phyloP scores from a whole-genome alignment of 2,329 filamentous ascomycete genomes.

The Nemania sp. region DNA sequence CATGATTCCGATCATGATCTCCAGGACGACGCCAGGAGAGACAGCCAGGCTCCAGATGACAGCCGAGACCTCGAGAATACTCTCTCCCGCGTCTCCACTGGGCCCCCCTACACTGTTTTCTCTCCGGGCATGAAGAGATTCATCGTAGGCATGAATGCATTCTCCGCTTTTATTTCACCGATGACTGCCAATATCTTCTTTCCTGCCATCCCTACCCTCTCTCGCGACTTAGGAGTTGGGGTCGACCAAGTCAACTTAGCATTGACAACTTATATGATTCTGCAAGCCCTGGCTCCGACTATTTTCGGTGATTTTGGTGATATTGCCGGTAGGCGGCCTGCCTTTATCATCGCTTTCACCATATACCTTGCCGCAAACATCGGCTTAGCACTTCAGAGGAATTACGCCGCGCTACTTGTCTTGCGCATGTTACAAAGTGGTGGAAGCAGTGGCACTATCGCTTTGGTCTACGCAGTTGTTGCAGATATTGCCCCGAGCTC shows the following conservation, averaged over 20 bases:
- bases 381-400: constrained; percentile 60
- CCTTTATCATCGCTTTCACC: constrained; percentile 59
- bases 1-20: constrained; percentile 18
- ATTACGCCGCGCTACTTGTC: constrained; percentile 61
- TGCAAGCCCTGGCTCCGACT: constrained; percentile 64
- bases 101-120: constrained; percentile 48
- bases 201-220: constrained; percentile 46
- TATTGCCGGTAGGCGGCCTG: constrained; percentile 61
- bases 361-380: constrained; percentile 64
- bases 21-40: constrained; percentile 22
- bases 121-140: constrained; percentile 50
- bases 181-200: constrained; percentile 64
- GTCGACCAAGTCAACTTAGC: constrained; percentile 52
- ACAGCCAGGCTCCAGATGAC: constrained; percentile 18
- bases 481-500: constrained; percentile 70
- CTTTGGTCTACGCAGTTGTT: constrained; percentile 70
- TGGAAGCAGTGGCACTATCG: constrained; percentile 70
- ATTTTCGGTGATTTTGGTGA: constrained; percentile 66
- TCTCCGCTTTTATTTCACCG: constrained; percentile 59
- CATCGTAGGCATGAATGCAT: constrained; percentile 56
- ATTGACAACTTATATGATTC: constrained; percentile 64
- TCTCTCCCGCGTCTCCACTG: constrained; percentile 43
- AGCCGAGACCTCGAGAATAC: constrained; percentile 37
- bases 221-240: constrained; percentile 44
- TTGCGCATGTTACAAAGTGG: constrained; percentile 65